phyloP scores from a whole-genome alignment of 129 eudicot species.

The Calendula officinalis region DNA sequence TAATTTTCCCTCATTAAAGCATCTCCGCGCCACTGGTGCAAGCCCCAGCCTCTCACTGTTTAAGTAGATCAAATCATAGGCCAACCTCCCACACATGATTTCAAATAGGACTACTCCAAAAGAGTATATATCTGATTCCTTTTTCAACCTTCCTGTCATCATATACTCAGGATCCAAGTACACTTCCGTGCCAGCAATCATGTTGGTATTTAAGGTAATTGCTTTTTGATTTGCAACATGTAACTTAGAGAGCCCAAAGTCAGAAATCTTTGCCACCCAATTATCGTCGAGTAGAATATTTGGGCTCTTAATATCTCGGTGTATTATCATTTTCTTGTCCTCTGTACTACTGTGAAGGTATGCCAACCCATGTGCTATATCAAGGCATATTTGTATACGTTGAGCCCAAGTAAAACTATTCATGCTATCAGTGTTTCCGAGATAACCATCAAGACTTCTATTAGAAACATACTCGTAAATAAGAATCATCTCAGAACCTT shows the following conservation, averaged over 20 bases:
- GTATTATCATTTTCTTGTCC: too few relatives aligned
- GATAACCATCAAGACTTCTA: too few relatives aligned
- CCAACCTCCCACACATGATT: not conserved
- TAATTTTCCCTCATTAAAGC: not conserved
- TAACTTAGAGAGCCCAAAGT: not conserved
- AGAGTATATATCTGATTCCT: not conserved
- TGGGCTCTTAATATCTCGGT: too few relatives aligned
- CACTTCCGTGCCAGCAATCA: not conserved
- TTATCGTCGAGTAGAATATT: too few relatives aligned
- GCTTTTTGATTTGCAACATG: not conserved
- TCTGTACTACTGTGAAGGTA: too few relatives aligned
- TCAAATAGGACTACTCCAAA: not conserved
- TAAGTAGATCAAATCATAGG: not conserved
- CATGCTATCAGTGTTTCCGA: too few relatives aligned
- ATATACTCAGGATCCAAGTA: constrained; percentile 1
- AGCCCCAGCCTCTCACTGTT: not conserved
- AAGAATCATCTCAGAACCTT: too few relatives aligned
- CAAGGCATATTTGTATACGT: too few relatives aligned
- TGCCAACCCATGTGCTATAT: too few relatives aligned
- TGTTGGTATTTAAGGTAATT: not conserved
- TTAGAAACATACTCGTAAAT: too few relatives aligned
- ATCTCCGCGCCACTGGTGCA: not conserved
- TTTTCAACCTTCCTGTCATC: not conserved
- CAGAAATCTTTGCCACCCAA: not conserved
- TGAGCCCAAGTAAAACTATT: too few relatives aligned